phyloP scores from a whole-genome alignment of 305 asterid genomes.

The Solanum hybrid region DNA sequence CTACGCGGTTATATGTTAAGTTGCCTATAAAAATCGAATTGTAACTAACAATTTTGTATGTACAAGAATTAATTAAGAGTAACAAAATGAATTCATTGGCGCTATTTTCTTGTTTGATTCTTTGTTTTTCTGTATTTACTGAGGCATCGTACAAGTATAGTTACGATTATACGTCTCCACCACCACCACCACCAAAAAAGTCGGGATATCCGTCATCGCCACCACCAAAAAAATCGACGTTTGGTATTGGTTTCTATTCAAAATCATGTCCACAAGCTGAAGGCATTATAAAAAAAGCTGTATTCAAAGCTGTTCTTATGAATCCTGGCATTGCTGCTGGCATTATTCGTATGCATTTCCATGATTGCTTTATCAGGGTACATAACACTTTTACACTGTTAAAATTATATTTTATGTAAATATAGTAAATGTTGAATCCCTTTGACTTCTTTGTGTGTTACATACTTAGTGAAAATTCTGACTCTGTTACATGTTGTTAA shows the following conservation, averaged over 20 bases:
- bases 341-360: conserved; percentile 40
- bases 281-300: conserved; percentile 21
- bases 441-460: too few relatives aligned
- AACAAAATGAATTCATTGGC: conserved; percentile 4
- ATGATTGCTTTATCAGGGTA: conserved; percentile 47
- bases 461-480: background rate
- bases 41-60: background rate
- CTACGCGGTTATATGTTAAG: background rate
- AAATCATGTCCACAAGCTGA: conserved; percentile 31
- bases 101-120: conserved; percentile 6
- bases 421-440: too few relatives aligned
- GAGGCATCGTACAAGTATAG: background rate
- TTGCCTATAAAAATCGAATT: background rate
- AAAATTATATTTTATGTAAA: background rate
- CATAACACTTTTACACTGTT: background rate
- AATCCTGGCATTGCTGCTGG: conserved; percentile 37
- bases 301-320: conserved; percentile 14
- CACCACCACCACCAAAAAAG: background rate
- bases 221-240: background rate
- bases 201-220: background rate
- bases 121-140: conserved; percentile 2
- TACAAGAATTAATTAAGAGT: background rate
- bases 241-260: conserved; percentile 25
- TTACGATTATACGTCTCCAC: background rate
- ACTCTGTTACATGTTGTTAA: too few relatives aligned